Base-by-base conservation (phyloP, 139 green algal genomes). In the Pleodorina starrii region DNA sequence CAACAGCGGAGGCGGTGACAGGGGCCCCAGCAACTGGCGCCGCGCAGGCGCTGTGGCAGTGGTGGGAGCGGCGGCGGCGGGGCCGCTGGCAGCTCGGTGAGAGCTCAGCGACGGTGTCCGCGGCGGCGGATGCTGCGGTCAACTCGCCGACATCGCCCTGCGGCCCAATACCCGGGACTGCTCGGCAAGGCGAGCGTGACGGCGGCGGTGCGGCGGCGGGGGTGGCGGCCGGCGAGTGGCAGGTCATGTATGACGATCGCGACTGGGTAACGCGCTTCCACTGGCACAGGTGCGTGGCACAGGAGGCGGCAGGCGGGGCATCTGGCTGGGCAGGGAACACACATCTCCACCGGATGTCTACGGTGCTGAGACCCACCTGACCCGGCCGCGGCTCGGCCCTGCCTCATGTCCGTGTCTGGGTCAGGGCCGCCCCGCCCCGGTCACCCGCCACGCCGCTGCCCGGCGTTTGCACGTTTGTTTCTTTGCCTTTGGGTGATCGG, bases 241-340 rank as follows among this genome's bases (percentile, higher is more conserved):
- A 57, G 40, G 42, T 66, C 10, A 88, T 95, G 78, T 71, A 92
- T 78, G 95, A 92, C 5, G 95, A 97, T 44, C 92, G 92, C 44
- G 91, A 97, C 85, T 97, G 95, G 94, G 59, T 75, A 60, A 96
- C 96, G 17, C 83, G 74, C 44, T 97, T 96, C 83, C 36, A 75
- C 5, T 97, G 95, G 95, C 27, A 82, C 12, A 73, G 57, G 51
- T 86, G 16, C 5, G 90, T 60, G 14, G n/a, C n/a, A n/a, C n/a
- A n/a, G n/a, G n/a, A n/a, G n/a, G n/a, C n/a, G n/a, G n/a, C n/a
- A n/a, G n/a, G n/a, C n/a, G n/a, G n/a, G n/a, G n/a, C n/a, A n/a
- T n/a, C n/a, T n/a, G n/a, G n/a, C n/a, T n/a, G n/a, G n/a, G n/a
- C n/a, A n/a, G n/a, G n/a, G n/a, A n/a, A n/a, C n/a, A n/a, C n/a